Evolutionary conservation across 768 basidiomycete species (phyloP).

Genomic region (Tephrocybe sp.): DNA sequence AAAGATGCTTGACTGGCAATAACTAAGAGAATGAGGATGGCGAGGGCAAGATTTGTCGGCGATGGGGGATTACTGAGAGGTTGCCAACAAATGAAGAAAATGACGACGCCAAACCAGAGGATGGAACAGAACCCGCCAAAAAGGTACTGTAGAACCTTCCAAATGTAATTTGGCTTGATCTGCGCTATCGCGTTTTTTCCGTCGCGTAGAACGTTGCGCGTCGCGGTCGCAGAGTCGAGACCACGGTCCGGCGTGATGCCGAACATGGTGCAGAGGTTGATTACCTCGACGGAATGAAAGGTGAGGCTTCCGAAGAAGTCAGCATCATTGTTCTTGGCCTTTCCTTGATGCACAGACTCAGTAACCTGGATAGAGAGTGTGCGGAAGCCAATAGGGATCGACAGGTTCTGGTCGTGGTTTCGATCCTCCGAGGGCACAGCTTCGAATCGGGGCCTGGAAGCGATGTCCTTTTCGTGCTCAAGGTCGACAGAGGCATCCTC

Average conservation of each 20-base stretch:
- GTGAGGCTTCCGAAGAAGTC: slow-evolving; percentile 8
- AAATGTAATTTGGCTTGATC: slow-evolving; percentile 4
- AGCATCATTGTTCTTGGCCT: not conserved
- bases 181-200: slow-evolving; percentile 10
- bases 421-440: no score
- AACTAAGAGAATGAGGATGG: slow-evolving; percentile 11
- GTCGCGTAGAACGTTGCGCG: slow-evolving; percentile 8
- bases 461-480: no score
- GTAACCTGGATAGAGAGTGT: slow-evolving; percentile 13
- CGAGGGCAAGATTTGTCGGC: slow-evolving; percentile 13
- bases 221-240: slow-evolving; percentile 1
- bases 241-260: slow-evolving; percentile 5
- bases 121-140: slow-evolving; percentile 15
- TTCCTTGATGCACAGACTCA: slow-evolving; percentile 1
- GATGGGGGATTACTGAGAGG: slow-evolving; percentile 13
- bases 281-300: slow-evolving; percentile 6
- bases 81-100: slow-evolving; percentile 15
- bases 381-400: slow-evolving; percentile 10
- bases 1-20: slow-evolving; percentile 9
- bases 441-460: no score
- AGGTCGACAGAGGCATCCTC: no score
- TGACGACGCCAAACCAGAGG: slow-evolving; percentile 12
- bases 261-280: slow-evolving; percentile 8
- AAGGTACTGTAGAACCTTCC: slow-evolving; percentile 6
- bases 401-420: not conserved